phyloP scores from a whole-genome alignment of 306 rosid species.

The Glycine tomentella region DNA sequence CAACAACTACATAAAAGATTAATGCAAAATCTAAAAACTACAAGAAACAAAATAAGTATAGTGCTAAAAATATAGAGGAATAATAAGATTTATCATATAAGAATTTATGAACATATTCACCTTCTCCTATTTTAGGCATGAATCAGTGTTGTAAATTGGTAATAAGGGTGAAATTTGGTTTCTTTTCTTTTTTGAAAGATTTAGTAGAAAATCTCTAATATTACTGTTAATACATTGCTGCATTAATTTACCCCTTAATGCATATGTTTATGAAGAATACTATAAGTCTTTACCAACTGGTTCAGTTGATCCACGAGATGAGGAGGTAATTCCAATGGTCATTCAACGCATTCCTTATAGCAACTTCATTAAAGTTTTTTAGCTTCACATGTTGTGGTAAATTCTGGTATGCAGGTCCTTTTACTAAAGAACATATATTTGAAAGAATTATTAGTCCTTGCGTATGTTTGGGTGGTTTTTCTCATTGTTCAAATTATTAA shows the following conservation, averaged over 20 bases:
- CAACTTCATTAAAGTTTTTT: neutral
- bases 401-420: slow-evolving; percentile 57
- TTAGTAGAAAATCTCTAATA: neutral
- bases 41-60: slow-evolving; percentile 8
- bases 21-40: slow-evolving; percentile 1
- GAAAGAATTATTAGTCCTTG: slow-evolving; percentile 74
- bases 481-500: slow-evolving; percentile 78
- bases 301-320: slow-evolving; percentile 65
- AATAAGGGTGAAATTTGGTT: neutral
- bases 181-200: neutral
- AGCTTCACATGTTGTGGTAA: neutral
- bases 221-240: neutral
- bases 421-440: slow-evolving; percentile 59
- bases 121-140: neutral
- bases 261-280: slow-evolving; percentile 63
- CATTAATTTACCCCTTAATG: slow-evolving; percentile 30
- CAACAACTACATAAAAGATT: neutral
- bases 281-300: slow-evolving; percentile 70
- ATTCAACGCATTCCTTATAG: neutral
- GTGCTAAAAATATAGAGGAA: neutral
- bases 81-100: slow-evolving; percentile 6
- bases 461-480: slow-evolving; percentile 83
- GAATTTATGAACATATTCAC: neutral
- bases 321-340: slow-evolving; percentile 57
- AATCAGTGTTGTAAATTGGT: neutral